Base-by-base conservation (phyloP, 371 early-diverging fungal genomes). In the Lichtheimia ornata region DNA sequence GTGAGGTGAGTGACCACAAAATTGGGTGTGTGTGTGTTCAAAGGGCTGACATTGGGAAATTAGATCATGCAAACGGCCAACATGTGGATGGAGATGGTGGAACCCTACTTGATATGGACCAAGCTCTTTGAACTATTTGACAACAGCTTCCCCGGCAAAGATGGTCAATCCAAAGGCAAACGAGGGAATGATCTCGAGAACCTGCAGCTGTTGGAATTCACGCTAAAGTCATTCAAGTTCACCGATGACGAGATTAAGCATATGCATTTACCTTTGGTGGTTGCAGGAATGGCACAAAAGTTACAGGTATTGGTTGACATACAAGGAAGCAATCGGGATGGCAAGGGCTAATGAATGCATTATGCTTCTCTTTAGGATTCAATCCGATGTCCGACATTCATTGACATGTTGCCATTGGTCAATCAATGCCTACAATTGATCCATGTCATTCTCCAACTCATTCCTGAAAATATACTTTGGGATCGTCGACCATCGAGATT, bases 41-140 rank as follows among this genome's bases (percentile, higher is more conserved):
- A 51, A 35, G 2, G 22, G 45, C 24, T 41, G 12, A 44, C 14
- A 30, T 54, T 15, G 17, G 43, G 43, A 30, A 20, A 30, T 15
- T 70, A 91, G 82, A 69, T 94, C 18, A 70, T 90, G 17, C 91
- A 90, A 66, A 88, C 91, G 13, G 91, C 92, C 4, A 89, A 87
- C 20, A 94, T 94, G 92, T 90, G 95, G 77, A 76, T 96, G 54
- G 91, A 93, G 59, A 88, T 90, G 87, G 77, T 94, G 18, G 92
- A 94, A 53, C 94, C 95, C 7, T 86, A 86, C 50, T 63, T 90
- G 35, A 84, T 93, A 18, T 95, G 94, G 91, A 83, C 83, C 64
- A 88, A 91, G 56, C 67, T 91, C 0, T 85, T 87, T 28, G 81
- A 81, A 35, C 64, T 82, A 9, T 65, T 87, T 7, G 80, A 83